Evolutionary conservation across 2,329 filamentous ascomycete species (phyloP), one percentile per base, ranked within the genome.

Genomic region (Stagonosporopsis cucurbitacearum): DNA sequence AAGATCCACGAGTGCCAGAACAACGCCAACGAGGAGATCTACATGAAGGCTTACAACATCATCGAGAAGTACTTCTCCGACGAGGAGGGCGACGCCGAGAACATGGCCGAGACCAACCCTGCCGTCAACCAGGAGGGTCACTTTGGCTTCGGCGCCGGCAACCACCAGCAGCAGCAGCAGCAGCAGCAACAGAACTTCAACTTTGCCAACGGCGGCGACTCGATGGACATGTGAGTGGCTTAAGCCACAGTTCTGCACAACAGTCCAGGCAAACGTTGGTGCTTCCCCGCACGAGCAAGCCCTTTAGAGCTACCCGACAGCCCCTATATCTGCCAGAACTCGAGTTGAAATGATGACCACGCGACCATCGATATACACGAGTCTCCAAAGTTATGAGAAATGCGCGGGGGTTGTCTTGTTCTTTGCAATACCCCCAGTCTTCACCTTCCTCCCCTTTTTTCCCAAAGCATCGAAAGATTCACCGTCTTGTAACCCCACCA

Each of bases 1-100:
- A 98, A 98, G 88, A 98, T 99, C 68, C 95, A 99, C 81, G 94
- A 98, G 70, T 98, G 95, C 86, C 95, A 99, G 84, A 97, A 96
- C 83, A 99, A 99, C 72, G 94, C 94, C 82, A 99, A 99, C 80
- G 95, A 99, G 81, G 95, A 99, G 81, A 99, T 99, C 69, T 99
- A 99, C 85, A 98, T 99, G 94, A 99, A 99, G 87, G 95, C 95
- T 0, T 99, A 98, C 85, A 98, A 96, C 85, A 99, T 99, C 79
- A 99, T 99, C 67, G 95, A 99, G 85, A 97, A 97, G 83, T 99
- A 99, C 86, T 99, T 99, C 82, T 97, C 93, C 0, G 95, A 99
- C 72, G 95, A 99, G 67, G 95, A 98, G 52, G 95, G 96, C 74
- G 85, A 84, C 60, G 86, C 80, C 42, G 92, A 93, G 63, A 74